These are phyloP conservation scores for Termitomyces sp. DNA, from an alignment of 768 basidiomycete genomes.

Conservation along the genomic window DNA sequence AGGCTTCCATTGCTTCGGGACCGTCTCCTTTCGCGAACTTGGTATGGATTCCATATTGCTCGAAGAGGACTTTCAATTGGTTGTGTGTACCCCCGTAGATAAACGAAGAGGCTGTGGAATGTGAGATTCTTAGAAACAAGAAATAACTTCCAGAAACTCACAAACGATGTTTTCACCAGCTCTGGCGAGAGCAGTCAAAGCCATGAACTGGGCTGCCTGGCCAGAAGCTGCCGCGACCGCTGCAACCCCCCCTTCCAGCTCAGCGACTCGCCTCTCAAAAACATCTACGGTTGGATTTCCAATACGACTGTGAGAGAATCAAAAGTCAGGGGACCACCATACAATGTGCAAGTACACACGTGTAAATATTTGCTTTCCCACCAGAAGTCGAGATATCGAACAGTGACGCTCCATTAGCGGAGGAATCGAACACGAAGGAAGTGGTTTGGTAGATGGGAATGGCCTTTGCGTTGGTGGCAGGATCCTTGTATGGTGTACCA, in stretches of 20 bases:
- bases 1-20: conserved; percentile 41
- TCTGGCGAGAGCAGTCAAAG: conserved; percentile 45
- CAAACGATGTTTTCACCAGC: conserved; percentile 64
- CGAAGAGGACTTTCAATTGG: conserved; percentile 51
- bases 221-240: conserved; percentile 58
- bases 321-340: not conserved
- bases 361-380: conserved; percentile 9
- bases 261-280: conserved; percentile 61
- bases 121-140: not conserved
- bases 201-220: conserved; percentile 59
- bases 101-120: conserved; percentile 3
- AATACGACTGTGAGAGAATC: conserved; percentile 2
- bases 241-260: conserved; percentile 58
- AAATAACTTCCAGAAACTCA: conserved; percentile 29
- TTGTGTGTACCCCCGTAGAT: conserved; percentile 39
- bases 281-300: conserved; percentile 33
- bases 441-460: conserved; percentile 59
- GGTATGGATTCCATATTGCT: conserved; percentile 42
- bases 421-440: conserved; percentile 53
- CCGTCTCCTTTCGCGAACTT: conserved; percentile 49
- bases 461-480: conserved; percentile 53
- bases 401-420: conserved; percentile 29
- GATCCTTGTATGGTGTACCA: conserved; percentile 44
- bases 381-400: conserved; percentile 7
- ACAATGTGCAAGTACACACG: not conserved